A percentile compares a stretch with the other conserved stretches of the same genome.
These are phyloP conservation scores for Coniochaeta sp. DNA, from an alignment of 2,329 filamentous ascomycete species.

Conservation along the genomic window DNA sequence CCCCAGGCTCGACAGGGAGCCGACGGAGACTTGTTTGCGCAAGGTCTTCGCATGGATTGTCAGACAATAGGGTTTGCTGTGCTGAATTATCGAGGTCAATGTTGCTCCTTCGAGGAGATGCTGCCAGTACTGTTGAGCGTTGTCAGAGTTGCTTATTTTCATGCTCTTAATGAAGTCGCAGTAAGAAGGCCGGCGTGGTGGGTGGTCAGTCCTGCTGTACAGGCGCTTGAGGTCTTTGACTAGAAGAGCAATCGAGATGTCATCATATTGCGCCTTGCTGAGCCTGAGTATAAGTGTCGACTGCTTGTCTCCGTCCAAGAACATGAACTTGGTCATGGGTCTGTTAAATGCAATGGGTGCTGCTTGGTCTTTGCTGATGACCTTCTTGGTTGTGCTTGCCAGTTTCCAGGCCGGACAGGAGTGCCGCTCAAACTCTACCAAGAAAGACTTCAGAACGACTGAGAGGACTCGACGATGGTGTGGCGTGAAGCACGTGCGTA, in stretches of 20 bases:
- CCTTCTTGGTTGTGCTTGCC: slow-evolving; percentile 27
- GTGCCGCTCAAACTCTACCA: slow-evolving; percentile 35
- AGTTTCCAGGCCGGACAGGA: slow-evolving; percentile 33
- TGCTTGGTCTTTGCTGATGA: slow-evolving; percentile 34
- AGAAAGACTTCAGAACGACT: slow-evolving; percentile 34
- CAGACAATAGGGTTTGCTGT: slow-evolving; percentile 30
- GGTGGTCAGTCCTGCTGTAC: slow-evolving; percentile 28
- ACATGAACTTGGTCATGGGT: slow-evolving; percentile 42
- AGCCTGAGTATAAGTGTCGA: slow-evolving; percentile 40
- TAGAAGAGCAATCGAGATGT: slow-evolving; percentile 34
- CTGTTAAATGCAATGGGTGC: slow-evolving; percentile 30
- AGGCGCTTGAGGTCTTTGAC: slow-evolving; percentile 40
- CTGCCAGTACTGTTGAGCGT: slow-evolving; percentile 38
- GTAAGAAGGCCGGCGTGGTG: slow-evolving; percentile 32
- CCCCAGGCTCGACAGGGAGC: slow-evolving; percentile 32
- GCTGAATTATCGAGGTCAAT: slow-evolving; percentile 38
- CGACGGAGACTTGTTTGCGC: slow-evolving; percentile 30
- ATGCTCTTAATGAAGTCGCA: slow-evolving; percentile 39
- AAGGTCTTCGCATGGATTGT: slow-evolving; percentile 31
- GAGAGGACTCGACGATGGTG: slow-evolving; percentile 41
- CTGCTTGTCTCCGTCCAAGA: slow-evolving; percentile 39
- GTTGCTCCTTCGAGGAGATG: slow-evolving; percentile 33
- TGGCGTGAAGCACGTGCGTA: slow-evolving; percentile 46
- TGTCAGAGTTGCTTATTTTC: slow-evolving; percentile 25
- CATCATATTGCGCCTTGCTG: slow-evolving; percentile 42